phyloP scores from a whole-genome alignment of 352 stramenopile genomes.

The Pythium aristosporum region DNA sequence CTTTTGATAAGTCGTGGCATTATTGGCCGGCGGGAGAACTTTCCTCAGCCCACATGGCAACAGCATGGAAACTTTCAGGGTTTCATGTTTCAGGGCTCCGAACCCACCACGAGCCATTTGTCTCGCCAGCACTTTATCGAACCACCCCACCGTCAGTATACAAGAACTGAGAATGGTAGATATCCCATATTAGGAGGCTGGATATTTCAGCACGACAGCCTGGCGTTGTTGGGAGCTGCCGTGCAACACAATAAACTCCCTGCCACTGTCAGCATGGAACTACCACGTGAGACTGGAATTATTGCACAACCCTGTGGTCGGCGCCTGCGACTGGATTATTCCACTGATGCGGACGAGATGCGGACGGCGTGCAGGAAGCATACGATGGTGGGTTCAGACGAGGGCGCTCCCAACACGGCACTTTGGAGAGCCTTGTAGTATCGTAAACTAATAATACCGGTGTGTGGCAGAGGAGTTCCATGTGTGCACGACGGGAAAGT shows the following conservation, averaged over 20 bases:
- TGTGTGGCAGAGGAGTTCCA: neutral
- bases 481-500: neutral
- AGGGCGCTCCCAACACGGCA: neutral
- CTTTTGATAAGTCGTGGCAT: neutral
- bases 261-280: neutral
- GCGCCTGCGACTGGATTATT: neutral
- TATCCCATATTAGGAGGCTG: too few relatives aligned
- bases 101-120: slow-evolving; percentile 13
- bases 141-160: neutral
- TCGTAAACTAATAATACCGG: neutral
- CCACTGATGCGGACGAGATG: neutral
- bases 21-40: slow-evolving; percentile 13
- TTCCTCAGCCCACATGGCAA: slow-evolving; percentile 15
- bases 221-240: too few relatives aligned
- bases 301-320: neutral
- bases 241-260: neutral
- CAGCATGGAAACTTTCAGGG: slow-evolving; percentile 13
- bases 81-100: slow-evolving; percentile 18
- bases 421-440: neutral
- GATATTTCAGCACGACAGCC: neutral
- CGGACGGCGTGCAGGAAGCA: neutral
- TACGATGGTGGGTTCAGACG: too few relatives aligned
- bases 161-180: neutral
- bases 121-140: neutral
- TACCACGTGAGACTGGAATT: neutral